These are phyloP conservation scores for Ogataea salicorniae DNA, from an alignment of 805 yeast species.

Conservation along the genomic window DNA sequence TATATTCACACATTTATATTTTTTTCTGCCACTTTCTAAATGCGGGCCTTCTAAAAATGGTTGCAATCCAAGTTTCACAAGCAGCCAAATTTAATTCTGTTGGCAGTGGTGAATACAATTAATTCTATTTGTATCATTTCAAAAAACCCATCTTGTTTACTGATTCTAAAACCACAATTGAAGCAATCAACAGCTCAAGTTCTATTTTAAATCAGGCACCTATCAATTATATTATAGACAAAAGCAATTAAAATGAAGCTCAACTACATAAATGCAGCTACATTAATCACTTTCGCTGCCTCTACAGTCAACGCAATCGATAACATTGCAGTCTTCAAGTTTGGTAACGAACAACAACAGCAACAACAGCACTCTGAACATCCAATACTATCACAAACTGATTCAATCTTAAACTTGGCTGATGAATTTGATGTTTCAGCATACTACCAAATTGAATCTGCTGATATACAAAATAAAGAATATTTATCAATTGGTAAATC, in stretches of 20 bases:
- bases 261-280: background rate
- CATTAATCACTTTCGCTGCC: constrained; percentile 2
- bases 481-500: constrained; percentile 19
- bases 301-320: constrained; percentile 15
- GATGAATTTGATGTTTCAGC: constrained; percentile 40
- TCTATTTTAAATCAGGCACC: background rate
- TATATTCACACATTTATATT: background rate
- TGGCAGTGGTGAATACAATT: too few relatives aligned
- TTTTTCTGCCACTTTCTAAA: background rate
- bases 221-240: too few relatives aligned
- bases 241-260: constrained; percentile 5
- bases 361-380: background rate
- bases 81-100: too few relatives aligned
- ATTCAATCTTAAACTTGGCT: constrained; percentile 40
- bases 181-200: too few relatives aligned
- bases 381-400: constrained; percentile 22
- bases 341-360: constrained; percentile 4
- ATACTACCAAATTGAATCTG: constrained; percentile 31
- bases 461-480: constrained; percentile 13
- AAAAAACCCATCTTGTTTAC: too few relatives aligned
- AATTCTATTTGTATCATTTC: too few relatives aligned
- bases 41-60: too few relatives aligned
- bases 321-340: constrained; percentile 24
- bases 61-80: too few relatives aligned
- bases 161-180: too few relatives aligned